phyloP scores from a whole-genome alignment of 805 yeast genomes.

The Saccharomycopsis vini region DNA sequence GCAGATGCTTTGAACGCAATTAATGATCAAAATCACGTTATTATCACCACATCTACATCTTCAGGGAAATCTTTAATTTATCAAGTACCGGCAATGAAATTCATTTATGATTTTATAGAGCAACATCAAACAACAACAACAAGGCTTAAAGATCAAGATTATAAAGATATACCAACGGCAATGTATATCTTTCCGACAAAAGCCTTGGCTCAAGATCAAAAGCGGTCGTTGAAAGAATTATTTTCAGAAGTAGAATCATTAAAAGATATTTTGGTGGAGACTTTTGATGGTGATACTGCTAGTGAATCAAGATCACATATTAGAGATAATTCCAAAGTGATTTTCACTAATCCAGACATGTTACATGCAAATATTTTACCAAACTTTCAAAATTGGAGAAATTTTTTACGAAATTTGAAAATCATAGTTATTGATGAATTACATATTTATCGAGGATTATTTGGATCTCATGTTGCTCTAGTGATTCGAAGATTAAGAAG shows the following conservation, averaged over 20 bases:
- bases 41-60: constrained; percentile 90
- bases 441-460: constrained; percentile 82
- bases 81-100: constrained; percentile 71
- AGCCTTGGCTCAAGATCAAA: constrained; percentile 96
- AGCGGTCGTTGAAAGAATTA: constrained; percentile 60
- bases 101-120: constrained; percentile 20
- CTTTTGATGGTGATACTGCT: constrained; percentile 93
- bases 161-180: constrained; percentile 41
- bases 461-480: constrained; percentile 87
- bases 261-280: constrained; percentile 47
- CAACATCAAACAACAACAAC: constrained; percentile 24
- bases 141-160: constrained; percentile 17
- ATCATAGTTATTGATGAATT: constrained; percentile 78
- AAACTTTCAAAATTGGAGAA: constrained; percentile 62
- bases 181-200: constrained; percentile 93
- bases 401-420: constrained; percentile 53
- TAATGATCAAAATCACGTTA: constrained; percentile 53
- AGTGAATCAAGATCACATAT: constrained; percentile 41
- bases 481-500: constrained; percentile 75
- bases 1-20: constrained; percentile 62
- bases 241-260: constrained; percentile 40
- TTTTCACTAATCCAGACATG: constrained; percentile 94
- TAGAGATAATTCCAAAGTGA: constrained; percentile 59
- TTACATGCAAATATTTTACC: constrained; percentile 82
- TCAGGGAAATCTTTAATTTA: constrained; percentile 93